These are phyloP conservation scores for Priceomyces fermenticarens DNA, from an alignment of 805 yeast species.

Conservation along the genomic window DNA sequence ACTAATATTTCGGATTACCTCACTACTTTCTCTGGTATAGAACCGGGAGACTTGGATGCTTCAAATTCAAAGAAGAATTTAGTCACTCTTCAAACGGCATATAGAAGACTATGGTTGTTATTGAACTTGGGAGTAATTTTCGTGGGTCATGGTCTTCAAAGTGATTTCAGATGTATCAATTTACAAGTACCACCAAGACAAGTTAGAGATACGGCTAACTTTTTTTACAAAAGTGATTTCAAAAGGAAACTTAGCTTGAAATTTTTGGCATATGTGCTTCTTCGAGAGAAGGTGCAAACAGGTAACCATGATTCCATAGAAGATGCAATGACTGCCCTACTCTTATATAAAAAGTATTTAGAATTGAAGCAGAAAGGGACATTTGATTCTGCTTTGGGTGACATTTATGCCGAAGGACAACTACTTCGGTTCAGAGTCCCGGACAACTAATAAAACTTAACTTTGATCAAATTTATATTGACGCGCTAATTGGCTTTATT, in stretches of 20 bases:
- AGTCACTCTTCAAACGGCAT: slow-evolving; percentile 79
- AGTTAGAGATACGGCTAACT: slow-evolving; percentile 83
- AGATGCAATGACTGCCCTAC: slow-evolving; percentile 86
- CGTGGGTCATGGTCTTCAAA: slow-evolving; percentile 90
- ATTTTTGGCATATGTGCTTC: slow-evolving; percentile 77
- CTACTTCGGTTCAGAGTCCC: slow-evolving; percentile 53
- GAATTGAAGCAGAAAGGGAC: slow-evolving; percentile 57
- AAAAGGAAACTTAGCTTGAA: slow-evolving; percentile 80
- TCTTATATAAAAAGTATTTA: slow-evolving; percentile 68
- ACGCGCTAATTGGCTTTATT: too few relatives aligned
- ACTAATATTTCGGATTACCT: slow-evolving; percentile 77
- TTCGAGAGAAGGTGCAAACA: slow-evolving; percentile 75
- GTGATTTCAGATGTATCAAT: slow-evolving; percentile 92
- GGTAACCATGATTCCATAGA: slow-evolving; percentile 97
- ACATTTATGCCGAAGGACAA: slow-evolving; percentile 71
- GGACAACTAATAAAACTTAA: slow-evolving; percentile 9
- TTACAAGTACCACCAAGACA: slow-evolving; percentile 82
- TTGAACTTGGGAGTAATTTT: slow-evolving; percentile 86
- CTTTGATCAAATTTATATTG: too few relatives aligned
- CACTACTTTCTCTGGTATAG: slow-evolving; percentile 92
- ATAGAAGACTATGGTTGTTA: slow-evolving; percentile 85
- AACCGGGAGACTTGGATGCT: slow-evolving; percentile 85
- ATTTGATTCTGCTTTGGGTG: slow-evolving; percentile 59
- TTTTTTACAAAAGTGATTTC: slow-evolving; percentile 70
- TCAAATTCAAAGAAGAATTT: slow-evolving; percentile 59